Conservation (phyloP, 2,329 filamentous ascomycete species). For the Fusarium decemcellulare region DNA sequence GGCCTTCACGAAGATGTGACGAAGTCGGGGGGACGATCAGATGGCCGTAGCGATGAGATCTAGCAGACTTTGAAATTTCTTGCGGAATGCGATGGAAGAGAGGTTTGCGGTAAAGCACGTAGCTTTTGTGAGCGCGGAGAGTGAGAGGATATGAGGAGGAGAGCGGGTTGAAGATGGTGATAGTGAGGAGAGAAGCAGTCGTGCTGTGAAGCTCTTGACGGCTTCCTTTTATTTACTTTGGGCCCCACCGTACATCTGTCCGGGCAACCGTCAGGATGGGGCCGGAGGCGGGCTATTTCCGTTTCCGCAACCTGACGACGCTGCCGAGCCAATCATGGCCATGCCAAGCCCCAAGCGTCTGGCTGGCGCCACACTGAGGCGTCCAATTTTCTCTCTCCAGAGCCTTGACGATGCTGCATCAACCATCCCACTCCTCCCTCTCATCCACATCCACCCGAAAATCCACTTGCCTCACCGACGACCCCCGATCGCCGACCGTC, state of each 20-base stretch:
- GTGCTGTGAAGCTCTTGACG: slow-evolving; percentile 34
- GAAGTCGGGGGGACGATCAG: slow-evolving; percentile 64
- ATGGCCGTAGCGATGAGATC: slow-evolving; percentile 65
- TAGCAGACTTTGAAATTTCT: slow-evolving; percentile 57
- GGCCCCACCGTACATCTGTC: slow-evolving; percentile 52
- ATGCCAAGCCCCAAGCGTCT: slow-evolving; percentile 18
- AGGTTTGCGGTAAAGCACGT: slow-evolving; percentile 43
- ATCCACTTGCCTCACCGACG: slow-evolving; percentile 39
- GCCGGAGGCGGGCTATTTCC: slow-evolving; percentile 38
- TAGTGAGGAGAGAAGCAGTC: slow-evolving; percentile 43
- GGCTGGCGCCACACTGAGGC: slow-evolving; percentile 31
- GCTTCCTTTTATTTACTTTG: slow-evolving; percentile 63
- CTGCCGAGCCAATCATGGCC: slow-evolving; percentile 32
- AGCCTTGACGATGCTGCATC: slow-evolving; percentile 35
- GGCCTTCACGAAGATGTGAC: slow-evolving; percentile 57
- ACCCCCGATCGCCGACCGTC: slow-evolving; percentile 26
- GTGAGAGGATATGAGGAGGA: slow-evolving; percentile 19
- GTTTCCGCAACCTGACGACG: slow-evolving; percentile 34
- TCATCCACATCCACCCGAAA: slow-evolving; percentile 21
- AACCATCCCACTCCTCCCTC: slow-evolving; percentile 27
- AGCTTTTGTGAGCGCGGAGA: slow-evolving; percentile 30
- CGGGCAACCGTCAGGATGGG: slow-evolving; percentile 51
- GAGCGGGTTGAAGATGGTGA: slow-evolving; percentile 42
- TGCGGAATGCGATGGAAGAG: slow-evolving; percentile 42
- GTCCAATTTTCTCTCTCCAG: slow-evolving; percentile 37